Percentiles rank a stretch among this genome's conserved stretches.
These are phyloP conservation scores for Mycena epipterygia DNA, from an alignment of 768 basidiomycete genomes.

Conservation along the genomic window DNA sequence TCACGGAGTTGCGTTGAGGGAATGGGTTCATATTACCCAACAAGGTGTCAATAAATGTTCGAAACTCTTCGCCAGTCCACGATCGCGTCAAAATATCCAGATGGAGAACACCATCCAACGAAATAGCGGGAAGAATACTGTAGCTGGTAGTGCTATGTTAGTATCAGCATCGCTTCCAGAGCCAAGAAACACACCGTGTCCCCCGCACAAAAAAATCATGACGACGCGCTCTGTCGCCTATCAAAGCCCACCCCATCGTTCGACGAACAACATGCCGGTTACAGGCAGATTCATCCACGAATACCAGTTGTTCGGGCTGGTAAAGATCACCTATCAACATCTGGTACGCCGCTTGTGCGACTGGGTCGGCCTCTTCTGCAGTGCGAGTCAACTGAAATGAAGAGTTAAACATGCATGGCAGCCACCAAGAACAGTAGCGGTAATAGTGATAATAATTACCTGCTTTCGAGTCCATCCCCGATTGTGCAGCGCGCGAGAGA, in stretches of 20 bases:
- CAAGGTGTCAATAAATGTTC: conserved; percentile 36
- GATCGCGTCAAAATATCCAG: conserved; percentile 45
- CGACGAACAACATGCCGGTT: conserved; percentile 42
- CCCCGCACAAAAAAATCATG: conserved; percentile 47
- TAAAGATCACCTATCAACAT: conserved; percentile 35
- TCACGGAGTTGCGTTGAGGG: conserved; percentile 44
- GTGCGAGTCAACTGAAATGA: conserved; percentile 28
- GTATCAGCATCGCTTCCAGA: conserved; percentile 34
- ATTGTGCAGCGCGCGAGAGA: background rate
- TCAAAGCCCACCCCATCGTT: conserved; percentile 40
- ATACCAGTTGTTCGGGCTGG: conserved; percentile 39
- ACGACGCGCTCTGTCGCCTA: conserved; percentile 39
- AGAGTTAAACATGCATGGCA: background rate
- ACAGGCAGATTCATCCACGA: conserved; percentile 48
- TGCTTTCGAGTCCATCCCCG: conserved; percentile 8
- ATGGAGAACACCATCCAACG: conserved; percentile 47
- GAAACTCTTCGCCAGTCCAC: conserved; percentile 40
- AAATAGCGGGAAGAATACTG: conserved; percentile 49
- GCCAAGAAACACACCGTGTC: conserved; percentile 18
- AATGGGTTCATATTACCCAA: conserved; percentile 48
- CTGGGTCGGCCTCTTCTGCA: conserved; percentile 39
- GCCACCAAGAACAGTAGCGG: background rate
- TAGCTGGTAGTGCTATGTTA: conserved; percentile 40
- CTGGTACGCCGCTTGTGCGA: conserved; percentile 27
- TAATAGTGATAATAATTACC: background rate